Conservation (phyloP, 495 filamentous ascomycete genomes). For the Lasiosphaeriaceae sp. region DNA sequence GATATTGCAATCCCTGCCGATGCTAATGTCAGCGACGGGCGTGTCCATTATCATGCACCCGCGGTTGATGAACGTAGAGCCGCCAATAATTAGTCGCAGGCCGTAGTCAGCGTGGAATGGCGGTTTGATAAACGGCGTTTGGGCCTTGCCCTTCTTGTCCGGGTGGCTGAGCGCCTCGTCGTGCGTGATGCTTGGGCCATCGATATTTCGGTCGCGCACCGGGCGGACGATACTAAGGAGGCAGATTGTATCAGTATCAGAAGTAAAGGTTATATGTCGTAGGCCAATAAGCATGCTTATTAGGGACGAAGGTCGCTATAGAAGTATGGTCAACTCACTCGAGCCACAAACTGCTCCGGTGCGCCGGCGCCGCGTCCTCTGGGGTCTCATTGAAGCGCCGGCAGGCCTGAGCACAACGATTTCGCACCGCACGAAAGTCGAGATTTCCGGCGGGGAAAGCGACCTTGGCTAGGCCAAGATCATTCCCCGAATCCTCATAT, state of each 20-base stretch:
- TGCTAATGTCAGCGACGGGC: slow-evolving; percentile 32
- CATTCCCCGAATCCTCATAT: background rate
- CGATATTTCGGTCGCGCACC: slow-evolving; percentile 22
- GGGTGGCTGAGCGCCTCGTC: slow-evolving; percentile 33
- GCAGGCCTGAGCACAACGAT: slow-evolving; percentile 30
- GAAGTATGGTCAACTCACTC: slow-evolving; percentile 23
- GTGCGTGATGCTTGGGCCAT: slow-evolving; percentile 24
- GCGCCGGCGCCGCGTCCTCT: slow-evolving; percentile 28
- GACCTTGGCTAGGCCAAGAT: background rate
- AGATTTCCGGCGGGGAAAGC: slow-evolving; percentile 32
- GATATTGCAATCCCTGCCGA: slow-evolving; percentile 32
- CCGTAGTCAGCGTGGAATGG: slow-evolving; percentile 36
- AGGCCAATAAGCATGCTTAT: too few species aligned
- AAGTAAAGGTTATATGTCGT: too few species aligned
- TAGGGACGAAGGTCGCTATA: too few species aligned
- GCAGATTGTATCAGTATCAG: background rate
- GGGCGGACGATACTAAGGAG: slow-evolving; percentile 31
- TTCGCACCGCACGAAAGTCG: slow-evolving; percentile 30
- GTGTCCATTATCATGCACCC: slow-evolving; percentile 37
- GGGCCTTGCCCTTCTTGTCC: slow-evolving; percentile 17
- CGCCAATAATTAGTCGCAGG: slow-evolving; percentile 26
- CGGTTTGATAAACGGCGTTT: slow-evolving; percentile 33
- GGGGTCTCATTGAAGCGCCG: slow-evolving; percentile 32
- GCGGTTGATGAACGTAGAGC: slow-evolving; percentile 34
- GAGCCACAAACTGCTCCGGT: slow-evolving; percentile 27